Evolutionary conservation across 345 rosid genomes (phyloP), one percentile per base, ranked within the genome.

Genomic region (Heritiera fomes): DNA sequence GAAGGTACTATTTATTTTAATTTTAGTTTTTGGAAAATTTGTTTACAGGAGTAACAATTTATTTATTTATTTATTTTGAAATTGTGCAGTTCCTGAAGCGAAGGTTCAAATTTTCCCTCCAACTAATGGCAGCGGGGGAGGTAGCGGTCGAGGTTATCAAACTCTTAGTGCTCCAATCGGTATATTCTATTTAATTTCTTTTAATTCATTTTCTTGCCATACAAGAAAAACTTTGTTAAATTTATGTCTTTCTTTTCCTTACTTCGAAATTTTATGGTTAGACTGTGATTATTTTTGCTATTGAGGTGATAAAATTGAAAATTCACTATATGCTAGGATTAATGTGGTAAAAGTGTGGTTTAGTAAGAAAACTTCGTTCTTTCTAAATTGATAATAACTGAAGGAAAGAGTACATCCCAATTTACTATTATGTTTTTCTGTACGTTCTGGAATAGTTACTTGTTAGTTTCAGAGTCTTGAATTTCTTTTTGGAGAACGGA

Each of bases 41-140:
- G 34, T 65, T 66, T 47, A 18, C 20, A 14, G 46, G 64, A 50
- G n/a, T 71, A 34, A 13, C 72, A n/a, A 50, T 72, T 20, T 66
- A 60, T 23, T 23, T 23, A 23, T 23, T 23, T 23, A 23, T 23
- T 23, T 23, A 23, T 53, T 50, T 58, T 75, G 71, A 79, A 49
- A 63, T 84, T 61, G 34, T 82, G 80, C 87, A 90, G 98, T 75
- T 10, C 91, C 97, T 17, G 87, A 85, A 80, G 97, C 97, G 50
- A 93, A 75, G 70, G 82, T 93, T 95, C 91, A 90, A 77, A 85
- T 72, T 71, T 90, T 89, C 78, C 97, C 98, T 71, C 97, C 93
- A 6, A 80, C 52, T 75, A 83, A 78, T 76, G 88, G 82, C 63
- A 89, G 73, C 85, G 38, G 38, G 1, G 38, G 38, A 34, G 38